A percentile compares a stretch with the other conserved stretches of the same genome.
phyloP scores from a whole-genome alignment of 2,329 filamentous ascomycete genomes.

The Anthostomella pinea region DNA sequence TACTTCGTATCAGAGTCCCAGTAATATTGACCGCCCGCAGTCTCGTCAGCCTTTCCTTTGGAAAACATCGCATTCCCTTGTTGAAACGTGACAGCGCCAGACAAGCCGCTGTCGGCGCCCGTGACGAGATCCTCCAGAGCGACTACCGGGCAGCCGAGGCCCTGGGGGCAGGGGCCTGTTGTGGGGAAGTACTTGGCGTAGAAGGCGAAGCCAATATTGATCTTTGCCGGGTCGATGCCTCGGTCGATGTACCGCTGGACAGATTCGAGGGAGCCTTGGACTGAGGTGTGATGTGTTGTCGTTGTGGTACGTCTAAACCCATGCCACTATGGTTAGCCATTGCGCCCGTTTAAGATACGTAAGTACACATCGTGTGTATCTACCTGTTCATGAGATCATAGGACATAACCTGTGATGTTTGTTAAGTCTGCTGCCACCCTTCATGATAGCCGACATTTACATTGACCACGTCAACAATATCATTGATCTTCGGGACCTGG shows the following conservation, averaged over 20 bases:
- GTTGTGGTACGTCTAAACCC: slow-evolving; percentile 65
- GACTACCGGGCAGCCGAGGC: slow-evolving; percentile 54
- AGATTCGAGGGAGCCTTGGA: slow-evolving; percentile 51
- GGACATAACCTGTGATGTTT: slow-evolving; percentile 36
- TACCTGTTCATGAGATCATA: slow-evolving; percentile 32
- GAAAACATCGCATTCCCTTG: slow-evolving; percentile 20
- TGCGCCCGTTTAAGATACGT: not conserved
- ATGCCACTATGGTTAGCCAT: slow-evolving; percentile 60
- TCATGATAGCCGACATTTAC: slow-evolving; percentile 17
- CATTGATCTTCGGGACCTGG: slow-evolving; percentile 56
- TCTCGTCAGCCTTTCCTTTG: slow-evolving; percentile 54
- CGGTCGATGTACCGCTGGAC: slow-evolving; percentile 58
- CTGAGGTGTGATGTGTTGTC: slow-evolving; percentile 65
- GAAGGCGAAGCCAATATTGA: slow-evolving; percentile 65
- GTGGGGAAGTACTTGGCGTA: slow-evolving; percentile 65
- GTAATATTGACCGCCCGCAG: slow-evolving; percentile 64
- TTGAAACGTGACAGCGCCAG: slow-evolving; percentile 53
- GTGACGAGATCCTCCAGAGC: slow-evolving; percentile 56
- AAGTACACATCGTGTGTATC: not conserved
- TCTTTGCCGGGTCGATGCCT: slow-evolving; percentile 48
- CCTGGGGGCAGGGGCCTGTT: slow-evolving; percentile 35
- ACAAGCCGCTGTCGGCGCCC: slow-evolving; percentile 50
- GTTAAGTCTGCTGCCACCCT: slow-evolving; percentile 3
- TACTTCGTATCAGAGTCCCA: slow-evolving; percentile 57
- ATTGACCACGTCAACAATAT: slow-evolving; percentile 65